Conservation (phyloP, 306 rosid species). For the Fragaria nilgerrensis region DNA sequence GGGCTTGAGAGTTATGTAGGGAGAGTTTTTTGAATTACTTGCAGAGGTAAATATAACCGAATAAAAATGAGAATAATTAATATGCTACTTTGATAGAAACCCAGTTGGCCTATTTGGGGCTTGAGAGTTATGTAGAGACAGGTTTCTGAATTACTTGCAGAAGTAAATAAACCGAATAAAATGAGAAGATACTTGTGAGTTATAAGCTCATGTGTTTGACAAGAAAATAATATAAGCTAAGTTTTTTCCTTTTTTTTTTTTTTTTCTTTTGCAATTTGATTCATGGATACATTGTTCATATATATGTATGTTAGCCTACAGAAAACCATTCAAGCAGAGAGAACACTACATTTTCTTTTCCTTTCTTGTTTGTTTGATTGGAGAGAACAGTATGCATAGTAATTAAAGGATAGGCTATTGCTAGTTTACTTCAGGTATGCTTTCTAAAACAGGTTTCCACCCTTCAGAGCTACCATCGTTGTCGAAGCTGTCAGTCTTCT, state of each 20-base stretch:
- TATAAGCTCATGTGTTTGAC: neutral
- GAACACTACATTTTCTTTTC: neutral
- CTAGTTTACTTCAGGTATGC: conserved; percentile 78
- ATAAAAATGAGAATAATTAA: neutral
- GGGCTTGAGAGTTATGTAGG: neutral
- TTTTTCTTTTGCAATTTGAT: neutral
- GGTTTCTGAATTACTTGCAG: neutral
- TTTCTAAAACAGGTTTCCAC: conserved; percentile 76
- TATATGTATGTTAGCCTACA: conserved; percentile 5
- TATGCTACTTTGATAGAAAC: neutral
- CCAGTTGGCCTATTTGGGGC: neutral
- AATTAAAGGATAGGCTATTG: conserved; percentile 2
- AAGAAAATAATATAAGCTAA: neutral
- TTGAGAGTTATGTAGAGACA: neutral
- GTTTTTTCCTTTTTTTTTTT: neutral
- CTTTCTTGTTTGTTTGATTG: neutral
- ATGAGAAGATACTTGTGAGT: neutral
- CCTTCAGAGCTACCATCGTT: conserved; percentile 23
- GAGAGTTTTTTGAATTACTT: neutral
- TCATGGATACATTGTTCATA: conserved; percentile 16
- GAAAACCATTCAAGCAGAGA: conserved; percentile 4
- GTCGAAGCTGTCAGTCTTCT: conserved; percentile 25
- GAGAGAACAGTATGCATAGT: neutral
- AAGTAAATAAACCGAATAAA: neutral
- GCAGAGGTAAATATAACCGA: neutral